Evolutionary conservation across 371 early-diverging fungal genomes (phyloP), one percentile per base, ranked within the genome.

Genomic region (Mortierella sp.): DNA sequence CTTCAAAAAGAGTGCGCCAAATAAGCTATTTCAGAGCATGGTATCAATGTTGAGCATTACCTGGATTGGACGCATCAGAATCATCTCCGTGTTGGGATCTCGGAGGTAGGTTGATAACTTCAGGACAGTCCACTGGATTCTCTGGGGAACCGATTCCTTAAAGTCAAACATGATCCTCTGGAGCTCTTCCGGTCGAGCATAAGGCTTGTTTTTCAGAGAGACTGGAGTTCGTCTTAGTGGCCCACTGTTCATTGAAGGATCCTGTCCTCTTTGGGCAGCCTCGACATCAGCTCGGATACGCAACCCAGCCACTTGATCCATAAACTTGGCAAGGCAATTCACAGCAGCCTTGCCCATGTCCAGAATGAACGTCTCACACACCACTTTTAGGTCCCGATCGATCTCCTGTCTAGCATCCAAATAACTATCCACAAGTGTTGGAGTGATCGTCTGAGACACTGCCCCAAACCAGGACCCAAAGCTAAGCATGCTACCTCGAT

Each of bases 281-380:
- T 81, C 73, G 16, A 81, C 73, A 64, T 68, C 69, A 7, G 70
- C 62, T 12, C 77, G 83, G 67, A 60, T 82, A 29, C 82, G 53
- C 64, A 77, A 74, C 28, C 75, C 82, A 29, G 67, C 82, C 62
- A 92, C 91, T 81, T 91, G 90, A 66, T 90, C 82, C 81, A 92
- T 82, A 69, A 92, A 93, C n/a, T 84, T 76, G 0, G 91, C 80
- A 15, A 93, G 60, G 1, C 92, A 91, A 37, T 94, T 92, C 1
- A 89, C 87, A 15, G 86, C 85, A 2, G 85, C 81, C 60, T 85
- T 87, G 16, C 88, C 87, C 64, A 87, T 87, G 43, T 92, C 89
- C 37, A 87, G 68, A 57, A 94, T 93, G 66, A 94, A 92, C 15
- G 88, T 89, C 76, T 95, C 94, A 62, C 93, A 95, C 16, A 89